These are phyloP conservation scores for Avena sativa DNA, from an alignment of 176 grass and related monocot species.

Conservation along the genomic window DNA sequence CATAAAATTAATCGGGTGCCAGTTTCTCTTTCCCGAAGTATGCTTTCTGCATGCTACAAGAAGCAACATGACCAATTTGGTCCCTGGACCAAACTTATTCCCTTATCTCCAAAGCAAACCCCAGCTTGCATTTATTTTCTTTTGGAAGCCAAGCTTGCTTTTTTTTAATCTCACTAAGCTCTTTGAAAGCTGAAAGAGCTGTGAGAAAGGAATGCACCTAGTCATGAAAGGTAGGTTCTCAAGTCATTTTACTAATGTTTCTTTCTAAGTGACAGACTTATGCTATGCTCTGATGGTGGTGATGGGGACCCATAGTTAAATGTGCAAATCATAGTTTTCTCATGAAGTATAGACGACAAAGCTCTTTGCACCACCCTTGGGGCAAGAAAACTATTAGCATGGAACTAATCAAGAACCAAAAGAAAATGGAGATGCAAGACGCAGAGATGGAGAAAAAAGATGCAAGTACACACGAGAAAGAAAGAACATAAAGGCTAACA, in stretches of 20 bases:
- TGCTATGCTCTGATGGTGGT: constrained; percentile 78
- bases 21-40: constrained; percentile 21
- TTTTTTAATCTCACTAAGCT: constrained; percentile 61
- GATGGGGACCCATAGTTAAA: constrained; percentile 61
- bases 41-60: constrained; percentile 75
- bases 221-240: constrained; percentile 66
- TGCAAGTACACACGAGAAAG: constrained; percentile 55
- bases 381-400: constrained; percentile 61
- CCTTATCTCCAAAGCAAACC: constrained; percentile 64
- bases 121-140: constrained; percentile 36
- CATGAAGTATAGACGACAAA: constrained; percentile 52
- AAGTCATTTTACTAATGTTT: constrained; percentile 71
- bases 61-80: constrained; percentile 54
- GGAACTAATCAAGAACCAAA: constrained; percentile 41
- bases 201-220: constrained; percentile 69
- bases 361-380: constrained; percentile 59
- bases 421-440: constrained; percentile 47
- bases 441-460: constrained; percentile 42
- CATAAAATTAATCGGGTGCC: constrained; percentile 56
- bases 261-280: constrained; percentile 77
- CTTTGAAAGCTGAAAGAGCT: constrained; percentile 75
- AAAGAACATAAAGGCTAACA: constrained; percentile 33
- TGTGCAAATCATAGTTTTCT: constrained; percentile 61
- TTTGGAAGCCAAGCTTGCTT: constrained; percentile 28
- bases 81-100: constrained; percentile 63